Conservation (phyloP, 345 rosid species). For the Acer yangbiense region DNA sequence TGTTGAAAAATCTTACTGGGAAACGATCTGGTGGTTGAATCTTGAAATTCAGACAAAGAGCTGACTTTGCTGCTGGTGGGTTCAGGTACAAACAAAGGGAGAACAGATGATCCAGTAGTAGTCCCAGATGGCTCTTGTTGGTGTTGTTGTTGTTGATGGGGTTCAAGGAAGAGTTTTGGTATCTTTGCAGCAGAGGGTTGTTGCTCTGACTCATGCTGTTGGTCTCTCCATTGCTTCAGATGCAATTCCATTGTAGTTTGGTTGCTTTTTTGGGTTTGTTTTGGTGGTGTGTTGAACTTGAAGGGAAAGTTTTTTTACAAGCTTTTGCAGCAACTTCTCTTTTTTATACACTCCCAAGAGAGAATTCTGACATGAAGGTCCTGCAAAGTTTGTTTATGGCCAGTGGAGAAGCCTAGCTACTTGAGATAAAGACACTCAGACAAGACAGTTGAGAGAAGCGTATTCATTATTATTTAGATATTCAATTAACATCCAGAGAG, state of each 20-base stretch:
- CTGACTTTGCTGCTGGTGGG: constrained; percentile 49
- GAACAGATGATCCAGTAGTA: constrained; percentile 39
- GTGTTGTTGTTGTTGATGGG: constrained; percentile 24
- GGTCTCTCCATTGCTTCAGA: constrained; percentile 92
- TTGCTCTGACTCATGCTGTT: constrained; percentile 72
- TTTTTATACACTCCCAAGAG: constrained; percentile 33
- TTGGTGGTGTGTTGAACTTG: constrained; percentile 26
- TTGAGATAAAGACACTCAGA: constrained; percentile 63
- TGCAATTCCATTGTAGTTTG: constrained; percentile 70
- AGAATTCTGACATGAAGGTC: constrained; percentile 52
- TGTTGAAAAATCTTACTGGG: constrained; percentile 43
- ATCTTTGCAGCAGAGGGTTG: constrained; percentile 62
- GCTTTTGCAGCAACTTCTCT: constrained; percentile 33
- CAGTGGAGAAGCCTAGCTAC: constrained; percentile 50
- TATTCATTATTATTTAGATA: neutral
- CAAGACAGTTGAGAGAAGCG: constrained; percentile 57
- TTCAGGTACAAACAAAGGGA: constrained; percentile 79
- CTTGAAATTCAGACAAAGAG: constrained; percentile 55
- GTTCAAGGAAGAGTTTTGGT: constrained; percentile 66
- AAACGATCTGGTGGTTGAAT: constrained; percentile 45
- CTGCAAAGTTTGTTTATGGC: constrained; percentile 60
- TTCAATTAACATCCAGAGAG: constrained; percentile 27
- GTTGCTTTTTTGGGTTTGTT: constrained; percentile 18
- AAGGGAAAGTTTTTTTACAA: constrained; percentile 40
- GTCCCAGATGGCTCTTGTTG: constrained; percentile 37